A percentile compares a stretch with the other conserved stretches of the same genome.
Evolutionary conservation across 257 asterid species (phyloP).

Genomic region (Orobanche coerulescens): DNA sequence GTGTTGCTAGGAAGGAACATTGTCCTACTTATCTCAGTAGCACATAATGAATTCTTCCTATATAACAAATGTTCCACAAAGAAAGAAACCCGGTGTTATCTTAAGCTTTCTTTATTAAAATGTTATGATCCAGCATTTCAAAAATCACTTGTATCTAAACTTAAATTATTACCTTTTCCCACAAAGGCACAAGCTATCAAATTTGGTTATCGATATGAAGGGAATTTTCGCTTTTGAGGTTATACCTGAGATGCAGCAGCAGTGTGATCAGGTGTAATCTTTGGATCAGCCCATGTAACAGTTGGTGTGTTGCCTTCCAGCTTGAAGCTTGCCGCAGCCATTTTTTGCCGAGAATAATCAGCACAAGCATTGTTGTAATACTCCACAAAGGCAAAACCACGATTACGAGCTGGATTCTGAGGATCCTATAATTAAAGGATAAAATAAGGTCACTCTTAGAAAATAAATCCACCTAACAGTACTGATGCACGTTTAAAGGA

Average conservation of each 20-base stretch:
- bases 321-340: constrained; percentile 62
- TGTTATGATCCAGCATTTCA: constrained; percentile 3
- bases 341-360: constrained; percentile 73
- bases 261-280: constrained; percentile 71
- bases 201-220: background rate
- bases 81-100: background rate
- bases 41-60: constrained; percentile 1
- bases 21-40: background rate
- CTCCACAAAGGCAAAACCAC: constrained; percentile 94
- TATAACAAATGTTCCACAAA: background rate
- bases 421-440: constrained; percentile 60
- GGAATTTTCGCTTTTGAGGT: constrained; percentile 11
- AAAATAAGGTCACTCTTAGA: constrained; percentile 14
- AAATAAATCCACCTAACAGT: constrained; percentile 1
- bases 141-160: constrained; percentile 2
- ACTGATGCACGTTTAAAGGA: constrained; percentile 7
- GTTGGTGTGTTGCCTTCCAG: constrained; percentile 78
- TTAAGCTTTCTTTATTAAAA: constrained; percentile 4
- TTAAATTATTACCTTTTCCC: background rate
- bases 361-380: constrained; percentile 97
- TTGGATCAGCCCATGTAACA: constrained; percentile 95
- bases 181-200: background rate
- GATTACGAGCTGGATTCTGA: constrained; percentile 70
- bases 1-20: background rate
- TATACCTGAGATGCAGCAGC: constrained; percentile 80